Percentiles rank a stretch among this genome's conserved stretches.
phyloP scores from a whole-genome alignment of 1,284 basidiomycete genomes.

The Cutaneotrichosporon sp. region DNA sequence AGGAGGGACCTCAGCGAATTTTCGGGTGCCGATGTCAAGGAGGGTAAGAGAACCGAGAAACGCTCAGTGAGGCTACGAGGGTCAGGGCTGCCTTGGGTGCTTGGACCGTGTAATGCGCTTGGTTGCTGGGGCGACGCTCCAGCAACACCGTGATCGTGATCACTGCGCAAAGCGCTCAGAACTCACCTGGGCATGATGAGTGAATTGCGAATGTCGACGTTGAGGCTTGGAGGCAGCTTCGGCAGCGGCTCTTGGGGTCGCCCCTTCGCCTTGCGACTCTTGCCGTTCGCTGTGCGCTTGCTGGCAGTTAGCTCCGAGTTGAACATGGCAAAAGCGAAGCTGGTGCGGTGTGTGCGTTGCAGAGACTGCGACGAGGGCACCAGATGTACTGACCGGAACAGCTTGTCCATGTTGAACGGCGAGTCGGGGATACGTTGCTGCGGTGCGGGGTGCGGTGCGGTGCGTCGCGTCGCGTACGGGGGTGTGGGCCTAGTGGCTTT shows the following conservation, averaged over 20 bases:
- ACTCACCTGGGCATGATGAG: slow-evolving; percentile 43
- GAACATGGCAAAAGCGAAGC: no score
- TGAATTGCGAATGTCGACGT: slow-evolving; percentile 43
- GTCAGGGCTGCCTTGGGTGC: background rate
- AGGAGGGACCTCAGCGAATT: slow-evolving; percentile 33
- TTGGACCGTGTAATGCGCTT: background rate
- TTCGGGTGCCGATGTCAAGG: slow-evolving; percentile 32
- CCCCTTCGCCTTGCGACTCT: background rate
- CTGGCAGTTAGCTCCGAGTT: background rate
- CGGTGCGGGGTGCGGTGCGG: background rate
- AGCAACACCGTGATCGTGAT: no score
- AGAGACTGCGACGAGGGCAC: no score
- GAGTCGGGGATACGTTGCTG: background rate
- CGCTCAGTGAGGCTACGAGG: slow-evolving; percentile 35
- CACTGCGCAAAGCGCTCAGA: no score
- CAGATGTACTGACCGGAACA: slow-evolving; percentile 16
- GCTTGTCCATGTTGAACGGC: slow-evolving; percentile 16
- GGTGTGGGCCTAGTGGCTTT: no score
- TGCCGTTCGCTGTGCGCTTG: slow-evolving; percentile 4
- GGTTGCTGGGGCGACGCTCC: no score
- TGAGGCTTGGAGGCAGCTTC: slow-evolving; percentile 30
- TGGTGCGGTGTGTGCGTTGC: background rate
- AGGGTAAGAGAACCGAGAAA: slow-evolving; percentile 44
- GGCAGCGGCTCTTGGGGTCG: background rate
- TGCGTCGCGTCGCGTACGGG: no score